Evolutionary conservation across 768 basidiomycete genomes (phyloP).

Genomic region (Leccinellum albellum): DNA sequence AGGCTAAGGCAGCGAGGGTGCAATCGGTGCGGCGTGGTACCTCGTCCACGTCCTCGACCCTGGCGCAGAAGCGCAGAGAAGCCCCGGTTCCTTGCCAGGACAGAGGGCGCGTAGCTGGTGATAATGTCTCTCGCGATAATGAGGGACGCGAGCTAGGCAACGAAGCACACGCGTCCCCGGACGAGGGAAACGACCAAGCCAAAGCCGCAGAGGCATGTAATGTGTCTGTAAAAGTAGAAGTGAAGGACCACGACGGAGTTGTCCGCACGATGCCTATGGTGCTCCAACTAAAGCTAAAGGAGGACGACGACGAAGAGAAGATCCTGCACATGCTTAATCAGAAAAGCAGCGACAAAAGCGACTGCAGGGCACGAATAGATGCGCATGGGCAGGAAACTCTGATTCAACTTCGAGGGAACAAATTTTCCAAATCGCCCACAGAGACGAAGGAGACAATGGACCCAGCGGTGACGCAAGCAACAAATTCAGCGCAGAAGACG

Average conservation of each 20-base stretch:
- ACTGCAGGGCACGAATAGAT: too few relatives aligned
- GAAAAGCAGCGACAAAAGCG: too few relatives aligned
- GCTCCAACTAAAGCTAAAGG: not conserved
- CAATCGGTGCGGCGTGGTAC: not conserved
- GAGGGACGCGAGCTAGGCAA: not conserved
- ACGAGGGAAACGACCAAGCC: not conserved
- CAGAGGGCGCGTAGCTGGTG: not conserved
- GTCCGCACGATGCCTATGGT: not conserved
- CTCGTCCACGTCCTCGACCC: not conserved
- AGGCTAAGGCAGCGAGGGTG: not conserved
- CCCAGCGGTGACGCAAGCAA: too few relatives aligned
- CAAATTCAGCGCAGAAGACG: too few relatives aligned
- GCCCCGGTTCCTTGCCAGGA: not conserved
- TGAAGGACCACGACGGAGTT: not conserved
- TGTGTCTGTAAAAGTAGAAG: not conserved
- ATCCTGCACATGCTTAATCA: conserved; percentile 28
- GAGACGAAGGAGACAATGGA: too few relatives aligned
- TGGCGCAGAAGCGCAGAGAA: not conserved
- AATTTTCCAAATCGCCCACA: too few relatives aligned
- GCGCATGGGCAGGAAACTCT: not conserved
- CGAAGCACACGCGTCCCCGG: not conserved
- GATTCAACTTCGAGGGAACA: not conserved
- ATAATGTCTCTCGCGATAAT: not conserved
- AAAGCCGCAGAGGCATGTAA: not conserved
- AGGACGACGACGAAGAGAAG: not conserved